Conservation (phyloP, 768 basidiomycete species). For the Scleroderma citrinum region DNA sequence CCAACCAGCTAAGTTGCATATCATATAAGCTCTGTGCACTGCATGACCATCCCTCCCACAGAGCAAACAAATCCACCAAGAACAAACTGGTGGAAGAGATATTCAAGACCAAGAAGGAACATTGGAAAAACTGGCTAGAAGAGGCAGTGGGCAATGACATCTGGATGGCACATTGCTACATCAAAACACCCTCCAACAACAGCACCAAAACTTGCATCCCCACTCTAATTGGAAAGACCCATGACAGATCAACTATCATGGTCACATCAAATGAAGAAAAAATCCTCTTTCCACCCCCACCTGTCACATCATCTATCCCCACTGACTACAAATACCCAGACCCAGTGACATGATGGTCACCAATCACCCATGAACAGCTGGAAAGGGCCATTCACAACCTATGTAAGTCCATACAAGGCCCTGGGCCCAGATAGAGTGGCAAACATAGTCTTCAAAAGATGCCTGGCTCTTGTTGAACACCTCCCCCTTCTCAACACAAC, state of each 20-base stretch:
- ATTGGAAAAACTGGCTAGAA: conserved; percentile 23
- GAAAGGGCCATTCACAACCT: conserved; percentile 6
- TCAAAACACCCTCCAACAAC: conserved; percentile 5
- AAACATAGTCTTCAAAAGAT: conserved; percentile 21
- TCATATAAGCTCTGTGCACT: conserved; percentile 5
- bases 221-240: background rate
- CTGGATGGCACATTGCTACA: conserved; percentile 22
- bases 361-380: conserved; percentile 11
- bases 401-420: conserved; percentile 15
- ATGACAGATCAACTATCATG: conserved; percentile 7
- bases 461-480: conserved; percentile 6
- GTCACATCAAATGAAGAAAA: conserved; percentile 15
- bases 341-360: background rate
- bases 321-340: conserved; percentile 2
- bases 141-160: conserved; percentile 6
- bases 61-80: conserved; percentile 5
- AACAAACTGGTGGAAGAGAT: conserved; percentile 11
- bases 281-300: conserved; percentile 24
- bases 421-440: conserved; percentile 23
- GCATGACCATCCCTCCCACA: conserved; percentile 20
- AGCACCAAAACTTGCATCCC: background rate
- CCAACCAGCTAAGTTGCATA: conserved; percentile 8
- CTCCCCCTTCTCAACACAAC: conserved; percentile 7
- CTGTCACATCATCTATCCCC: background rate
- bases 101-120: conserved; percentile 17